Percentiles rank a stretch among this genome's conserved stretches.
Conservation (phyloP, 2,329 filamentous ascomycete species). For the Colletotrichum trifolii region DNA sequence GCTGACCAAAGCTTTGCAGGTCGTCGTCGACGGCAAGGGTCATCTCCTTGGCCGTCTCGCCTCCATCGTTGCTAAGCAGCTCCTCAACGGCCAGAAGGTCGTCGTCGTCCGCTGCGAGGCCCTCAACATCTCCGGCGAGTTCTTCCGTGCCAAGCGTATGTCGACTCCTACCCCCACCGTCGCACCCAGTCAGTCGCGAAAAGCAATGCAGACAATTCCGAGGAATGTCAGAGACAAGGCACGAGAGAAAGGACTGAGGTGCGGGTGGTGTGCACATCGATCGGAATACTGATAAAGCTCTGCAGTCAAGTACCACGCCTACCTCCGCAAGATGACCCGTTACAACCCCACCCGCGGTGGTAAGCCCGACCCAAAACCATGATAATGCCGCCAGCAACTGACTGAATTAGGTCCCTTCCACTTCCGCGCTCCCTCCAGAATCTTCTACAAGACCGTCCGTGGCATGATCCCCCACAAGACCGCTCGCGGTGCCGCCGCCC, state of each 20-base stretch:
- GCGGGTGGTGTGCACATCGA: constrained; percentile 7
- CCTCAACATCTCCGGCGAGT: constrained; percentile 99
- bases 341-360: constrained; percentile 99
- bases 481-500: constrained; percentile 91
- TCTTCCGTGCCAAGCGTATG: constrained; percentile 99
- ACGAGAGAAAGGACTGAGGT: constrained; percentile 3
- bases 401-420: constrained; percentile 88
- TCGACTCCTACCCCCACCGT: constrained; percentile 51
- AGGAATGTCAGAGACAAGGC: constrained; percentile 4
- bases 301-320: constrained; percentile 99
- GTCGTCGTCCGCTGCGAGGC: constrained; percentile 98
- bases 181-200: constrained; percentile 19
- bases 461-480: constrained; percentile 99
- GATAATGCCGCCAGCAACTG: constrained; percentile 41
- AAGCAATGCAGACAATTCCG: neutral
- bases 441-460: constrained; percentile 99
- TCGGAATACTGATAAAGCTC: constrained; percentile 56
- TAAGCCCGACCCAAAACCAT: constrained; percentile 58
- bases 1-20: constrained; percentile 62
- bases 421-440: constrained; percentile 98
- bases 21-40: constrained; percentile 99
- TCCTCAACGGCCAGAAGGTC: constrained; percentile 99
- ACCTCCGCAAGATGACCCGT: constrained; percentile 99
- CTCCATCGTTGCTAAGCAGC: constrained; percentile 98
- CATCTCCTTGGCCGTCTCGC: constrained; percentile 99